Evolutionary conservation across 2,329 filamentous ascomycete species (phyloP).

Genomic region (Endothia cerciana): DNA sequence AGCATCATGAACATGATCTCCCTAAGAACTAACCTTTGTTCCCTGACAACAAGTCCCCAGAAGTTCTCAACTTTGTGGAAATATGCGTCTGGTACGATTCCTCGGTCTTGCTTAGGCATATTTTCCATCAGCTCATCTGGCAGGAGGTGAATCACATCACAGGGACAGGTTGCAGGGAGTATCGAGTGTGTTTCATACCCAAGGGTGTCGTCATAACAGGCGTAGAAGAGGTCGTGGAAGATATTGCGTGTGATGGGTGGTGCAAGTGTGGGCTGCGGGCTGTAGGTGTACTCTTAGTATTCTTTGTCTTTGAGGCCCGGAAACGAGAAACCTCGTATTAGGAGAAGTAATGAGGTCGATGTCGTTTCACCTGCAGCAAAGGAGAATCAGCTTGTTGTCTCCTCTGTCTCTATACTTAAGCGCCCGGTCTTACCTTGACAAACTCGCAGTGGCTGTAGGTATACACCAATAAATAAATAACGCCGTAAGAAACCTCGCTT

Average conservation of each 20-base stretch:
- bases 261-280: conserved; percentile 4
- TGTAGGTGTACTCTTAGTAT: conserved; percentile 14
- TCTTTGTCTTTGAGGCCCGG: conserved; percentile 3
- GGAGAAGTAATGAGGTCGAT: conserved; percentile 5
- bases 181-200: background rate
- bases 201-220: conserved; percentile 8
- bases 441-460: conserved; percentile 16
- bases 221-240: conserved; percentile 14
- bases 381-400: background rate
- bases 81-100: background rate
- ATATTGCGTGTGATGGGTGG: conserved; percentile 9
- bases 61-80: conserved; percentile 13
- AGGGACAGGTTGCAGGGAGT: background rate
- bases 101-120: conserved; percentile 12
- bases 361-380: background rate
- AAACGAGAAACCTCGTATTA: conserved; percentile 11
- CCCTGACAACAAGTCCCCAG: conserved; percentile 12
- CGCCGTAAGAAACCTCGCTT: conserved; percentile 12
- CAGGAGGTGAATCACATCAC: conserved; percentile 4
- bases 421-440: conserved; percentile 4
- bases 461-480: background rate
- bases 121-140: conserved; percentile 8
- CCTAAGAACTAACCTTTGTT: conserved; percentile 4
- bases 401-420: background rate
- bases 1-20: conserved; percentile 12